phyloP scores from a whole-genome alignment of 129 eudicot genomes.

The Erigeron canadensis region DNA sequence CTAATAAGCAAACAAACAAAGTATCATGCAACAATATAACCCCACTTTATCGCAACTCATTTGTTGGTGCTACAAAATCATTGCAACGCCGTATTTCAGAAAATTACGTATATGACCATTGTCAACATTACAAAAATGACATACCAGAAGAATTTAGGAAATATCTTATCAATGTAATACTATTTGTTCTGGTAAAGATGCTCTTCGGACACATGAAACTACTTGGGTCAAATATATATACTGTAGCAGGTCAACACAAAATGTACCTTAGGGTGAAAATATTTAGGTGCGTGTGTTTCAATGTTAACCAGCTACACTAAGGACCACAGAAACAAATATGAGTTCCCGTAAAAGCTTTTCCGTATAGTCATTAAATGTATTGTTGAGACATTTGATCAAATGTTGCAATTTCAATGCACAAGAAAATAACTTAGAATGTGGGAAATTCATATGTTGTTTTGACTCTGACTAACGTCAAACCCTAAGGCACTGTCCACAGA shows the following conservation, averaged over 20 bases:
- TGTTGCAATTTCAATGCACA: no score
- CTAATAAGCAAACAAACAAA: constrained; percentile 39
- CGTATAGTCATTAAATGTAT: background rate
- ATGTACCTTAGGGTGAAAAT: no score
- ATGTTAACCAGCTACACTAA: no score
- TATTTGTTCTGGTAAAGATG: no score
- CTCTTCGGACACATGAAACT: no score
- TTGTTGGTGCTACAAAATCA: background rate
- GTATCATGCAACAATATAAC: background rate
- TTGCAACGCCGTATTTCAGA: background rate
- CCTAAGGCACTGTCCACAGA: background rate
- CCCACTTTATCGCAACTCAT: background rate
- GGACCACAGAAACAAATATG: background rate
- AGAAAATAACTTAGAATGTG: no score
- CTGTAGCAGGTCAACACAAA: no score
- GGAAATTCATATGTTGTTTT: background rate
- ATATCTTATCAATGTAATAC: no score
- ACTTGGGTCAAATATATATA: no score
- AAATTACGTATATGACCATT: background rate
- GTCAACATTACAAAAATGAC: background rate
- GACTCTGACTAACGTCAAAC: background rate
- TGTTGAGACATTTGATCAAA: background rate
- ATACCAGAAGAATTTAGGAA: no score
- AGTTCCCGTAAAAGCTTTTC: background rate
- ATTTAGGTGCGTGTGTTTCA: no score